Percentiles rank a stretch among this genome's conserved stretches.
phyloP scores from a whole-genome alignment of 306 rosid genomes.

The Canavalia gladiata region DNA sequence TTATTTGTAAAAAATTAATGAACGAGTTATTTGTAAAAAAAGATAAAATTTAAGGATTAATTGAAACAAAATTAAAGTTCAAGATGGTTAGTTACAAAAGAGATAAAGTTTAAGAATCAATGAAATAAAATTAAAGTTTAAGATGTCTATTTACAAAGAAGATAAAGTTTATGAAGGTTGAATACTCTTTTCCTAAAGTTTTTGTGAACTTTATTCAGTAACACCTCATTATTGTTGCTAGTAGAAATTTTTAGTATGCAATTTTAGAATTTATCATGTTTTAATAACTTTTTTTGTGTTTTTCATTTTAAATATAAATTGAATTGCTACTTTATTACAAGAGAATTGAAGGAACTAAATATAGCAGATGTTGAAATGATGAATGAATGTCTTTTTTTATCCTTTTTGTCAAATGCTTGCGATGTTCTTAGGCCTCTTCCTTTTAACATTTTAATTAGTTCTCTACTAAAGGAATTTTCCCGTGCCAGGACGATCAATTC shows the following conservation, averaged over 20 bases:
- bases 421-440: conserved; percentile 1
- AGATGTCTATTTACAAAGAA: too few relatives aligned
- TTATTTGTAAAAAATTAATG: too few relatives aligned
- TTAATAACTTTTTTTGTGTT: conserved; percentile 15
- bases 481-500: conserved; percentile 84
- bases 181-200: neutral
- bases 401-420: conserved; percentile 39
- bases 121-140: too few relatives aligned
- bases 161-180: too few relatives aligned
- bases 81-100: too few relatives aligned
- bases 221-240: neutral
- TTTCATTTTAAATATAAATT: conserved; percentile 33
- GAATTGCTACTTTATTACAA: conserved; percentile 16
- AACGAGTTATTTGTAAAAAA: too few relatives aligned
- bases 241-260: conserved; percentile 6
- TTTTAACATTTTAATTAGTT: neutral
- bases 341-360: conserved; percentile 24
- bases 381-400: conserved; percentile 14
- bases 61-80: too few relatives aligned
- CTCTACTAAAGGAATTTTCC: conserved; percentile 46
- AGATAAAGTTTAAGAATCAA: too few relatives aligned
- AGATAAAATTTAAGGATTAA: too few relatives aligned
- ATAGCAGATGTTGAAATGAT: conserved; percentile 19
- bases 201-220: conserved; percentile 14
- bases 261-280: neutral